Conservation (phyloP, 169 alveolate genomes). For the Eimeria tenella region DNA sequence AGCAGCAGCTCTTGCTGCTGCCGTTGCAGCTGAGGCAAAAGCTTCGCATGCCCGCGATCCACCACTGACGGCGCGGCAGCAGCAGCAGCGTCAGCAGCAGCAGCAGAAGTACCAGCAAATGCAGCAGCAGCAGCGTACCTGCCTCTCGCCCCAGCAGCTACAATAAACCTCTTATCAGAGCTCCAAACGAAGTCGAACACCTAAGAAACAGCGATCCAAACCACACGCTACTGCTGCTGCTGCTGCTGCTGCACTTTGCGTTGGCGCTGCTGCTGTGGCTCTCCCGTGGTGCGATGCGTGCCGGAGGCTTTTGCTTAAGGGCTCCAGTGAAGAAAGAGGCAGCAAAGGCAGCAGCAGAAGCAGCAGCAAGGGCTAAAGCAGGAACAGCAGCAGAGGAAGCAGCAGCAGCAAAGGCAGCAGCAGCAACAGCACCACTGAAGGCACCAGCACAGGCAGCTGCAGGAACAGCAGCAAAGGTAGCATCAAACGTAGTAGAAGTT, state of each 20-base stretch:
- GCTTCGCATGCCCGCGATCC: neutral
- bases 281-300: no score
- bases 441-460: conserved; percentile 18
- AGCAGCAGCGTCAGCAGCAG: conserved; percentile 7
- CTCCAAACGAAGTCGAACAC: conserved; percentile 45
- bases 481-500: conserved; percentile 3
- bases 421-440: neutral
- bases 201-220: neutral
- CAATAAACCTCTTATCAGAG: conserved; percentile 34
- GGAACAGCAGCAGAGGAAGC: conserved; percentile 22
- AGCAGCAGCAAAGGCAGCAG: conserved; percentile 35
- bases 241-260: conserved; percentile 29
- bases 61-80: neutral
- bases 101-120: neutral
- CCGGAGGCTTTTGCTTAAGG: no score
- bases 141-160: conserved; percentile 23
- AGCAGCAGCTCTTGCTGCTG: no score
- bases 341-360: conserved; percentile 9
- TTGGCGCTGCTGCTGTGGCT: conserved; percentile 17
- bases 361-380: conserved; percentile 4
- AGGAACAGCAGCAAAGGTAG: neutral
- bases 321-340: neutral
- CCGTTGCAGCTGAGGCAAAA: neutral
- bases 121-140: conserved; percentile 46
- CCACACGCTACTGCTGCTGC: conserved; percentile 39